Conservation (phyloP, 2,329 filamentous ascomycete genomes). For the Simplicillium aogashimaense region DNA sequence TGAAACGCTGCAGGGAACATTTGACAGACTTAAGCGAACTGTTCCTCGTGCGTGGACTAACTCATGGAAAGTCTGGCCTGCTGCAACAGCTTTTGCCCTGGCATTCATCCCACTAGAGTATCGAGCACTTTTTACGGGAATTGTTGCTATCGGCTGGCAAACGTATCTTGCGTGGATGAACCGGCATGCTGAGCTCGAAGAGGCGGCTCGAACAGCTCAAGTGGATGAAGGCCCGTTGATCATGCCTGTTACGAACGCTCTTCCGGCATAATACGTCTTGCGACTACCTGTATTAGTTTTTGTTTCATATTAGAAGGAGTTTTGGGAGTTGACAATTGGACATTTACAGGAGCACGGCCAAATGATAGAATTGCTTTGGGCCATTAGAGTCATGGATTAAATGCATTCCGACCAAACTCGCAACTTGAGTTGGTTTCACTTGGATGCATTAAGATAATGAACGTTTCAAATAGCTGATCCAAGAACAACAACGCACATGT, state of each 20-base stretch:
- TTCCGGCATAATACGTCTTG: neutral
- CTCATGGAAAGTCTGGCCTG: conserved; percentile 80
- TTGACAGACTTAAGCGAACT: conserved; percentile 62
- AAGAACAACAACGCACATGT: no score
- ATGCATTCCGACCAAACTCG: no score
- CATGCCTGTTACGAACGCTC: neutral
- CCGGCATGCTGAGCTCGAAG: conserved; percentile 51
- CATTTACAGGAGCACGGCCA: no score
- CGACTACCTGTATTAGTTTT: no score
- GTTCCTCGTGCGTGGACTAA: conserved; percentile 71
- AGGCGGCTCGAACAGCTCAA: conserved; percentile 15
- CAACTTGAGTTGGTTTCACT: no score
- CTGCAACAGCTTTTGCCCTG: conserved; percentile 78
- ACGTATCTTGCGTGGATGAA: conserved; percentile 81
- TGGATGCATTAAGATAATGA: no score
- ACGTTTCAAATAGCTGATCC: no score
- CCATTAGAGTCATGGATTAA: no score
- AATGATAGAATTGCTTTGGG: no score
- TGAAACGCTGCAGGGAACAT: conserved; percentile 51
- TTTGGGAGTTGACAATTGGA: no score
- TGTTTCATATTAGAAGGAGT: no score
- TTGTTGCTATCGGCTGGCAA: conserved; percentile 84
- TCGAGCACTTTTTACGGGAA: conserved; percentile 67
- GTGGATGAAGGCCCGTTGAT: neutral
- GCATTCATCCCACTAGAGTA: conserved; percentile 74